Evolutionary conservation across 202 grass and related monocot species (phyloP).

Genomic region (Schoenoplectus tabernaemontani): DNA sequence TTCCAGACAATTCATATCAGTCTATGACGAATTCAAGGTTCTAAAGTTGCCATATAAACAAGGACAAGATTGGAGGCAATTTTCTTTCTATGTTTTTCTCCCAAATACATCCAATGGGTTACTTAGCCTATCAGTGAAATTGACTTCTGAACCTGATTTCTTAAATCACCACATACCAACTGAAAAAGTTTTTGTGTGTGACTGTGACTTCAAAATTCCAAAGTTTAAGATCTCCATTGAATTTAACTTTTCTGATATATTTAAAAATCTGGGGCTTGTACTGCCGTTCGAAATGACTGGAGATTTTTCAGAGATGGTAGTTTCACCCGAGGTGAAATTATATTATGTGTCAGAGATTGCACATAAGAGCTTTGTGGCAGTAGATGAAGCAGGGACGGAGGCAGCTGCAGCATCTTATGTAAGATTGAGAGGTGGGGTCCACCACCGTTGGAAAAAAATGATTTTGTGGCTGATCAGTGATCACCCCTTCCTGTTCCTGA

Average conservation of each 20-base stretch:
- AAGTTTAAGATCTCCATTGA: slow-evolving; percentile 39
- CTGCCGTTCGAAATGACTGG: slow-evolving; percentile 22
- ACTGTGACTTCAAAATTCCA: slow-evolving; percentile 35
- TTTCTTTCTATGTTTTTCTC: slow-evolving; percentile 36
- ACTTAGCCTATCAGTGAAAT: slow-evolving; percentile 26
- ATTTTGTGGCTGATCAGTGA: slow-evolving; percentile 69
- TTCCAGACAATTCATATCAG: too few species aligned
- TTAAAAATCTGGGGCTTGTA: slow-evolving; percentile 22
- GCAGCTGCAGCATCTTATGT: background rate
- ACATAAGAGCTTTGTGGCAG: slow-evolving; percentile 33
- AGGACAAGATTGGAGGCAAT: background rate
- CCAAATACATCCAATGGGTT: slow-evolving; percentile 22
- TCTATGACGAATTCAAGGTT: slow-evolving; percentile 32
- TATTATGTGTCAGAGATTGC: slow-evolving; percentile 2
- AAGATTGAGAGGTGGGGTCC: too few species aligned
- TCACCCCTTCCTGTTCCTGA: slow-evolving; percentile 65
- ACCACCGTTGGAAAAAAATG: too few species aligned
- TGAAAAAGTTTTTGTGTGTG: background rate
- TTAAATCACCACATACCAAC: slow-evolving; percentile 24
- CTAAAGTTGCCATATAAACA: slow-evolving; percentile 24
- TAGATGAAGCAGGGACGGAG: slow-evolving; percentile 29
- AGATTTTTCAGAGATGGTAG: slow-evolving; percentile 23
- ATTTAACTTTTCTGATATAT: background rate
- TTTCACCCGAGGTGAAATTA: background rate
- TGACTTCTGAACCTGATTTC: slow-evolving; percentile 24